phyloP scores from a whole-genome alignment of 1,284 basidiomycete species.

The Schizopora paradoxa region DNA sequence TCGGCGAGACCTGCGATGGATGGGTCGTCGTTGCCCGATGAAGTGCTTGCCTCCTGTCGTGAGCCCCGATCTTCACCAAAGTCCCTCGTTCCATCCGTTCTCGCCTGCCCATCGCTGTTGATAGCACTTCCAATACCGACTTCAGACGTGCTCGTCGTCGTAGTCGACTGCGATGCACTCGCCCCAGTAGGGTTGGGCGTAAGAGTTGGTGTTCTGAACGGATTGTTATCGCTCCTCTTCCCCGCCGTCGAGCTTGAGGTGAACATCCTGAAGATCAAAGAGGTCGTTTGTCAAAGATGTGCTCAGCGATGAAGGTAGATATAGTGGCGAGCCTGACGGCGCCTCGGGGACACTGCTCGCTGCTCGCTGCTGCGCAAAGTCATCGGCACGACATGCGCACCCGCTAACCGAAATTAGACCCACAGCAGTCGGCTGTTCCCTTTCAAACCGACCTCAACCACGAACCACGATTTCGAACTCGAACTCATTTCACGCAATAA shows the following conservation, averaged over 20 bases:
- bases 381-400: too few species aligned
- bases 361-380: too few species aligned
- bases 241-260: constrained; percentile 3
- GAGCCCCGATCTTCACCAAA: neutral
- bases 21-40: neutral
- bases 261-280: neutral
- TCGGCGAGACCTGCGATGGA: constrained; percentile 7
- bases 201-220: constrained; percentile 27
- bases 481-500: too few species aligned
- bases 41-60: neutral
- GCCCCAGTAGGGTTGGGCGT: constrained; percentile 25
- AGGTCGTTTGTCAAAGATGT: neutral
- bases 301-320: too few species aligned
- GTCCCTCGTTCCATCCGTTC: neutral
- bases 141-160: neutral
- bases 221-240: constrained; percentile 23
- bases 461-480: too few species aligned
- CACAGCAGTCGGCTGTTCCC: too few species aligned
- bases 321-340: too few species aligned
- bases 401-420: too few species aligned
- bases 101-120: neutral
- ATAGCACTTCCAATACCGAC: constrained; percentile 8
- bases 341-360: too few species aligned
- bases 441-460: too few species aligned
- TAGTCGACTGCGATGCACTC: constrained; percentile 4